Evolutionary conservation across 2,329 filamentous ascomycete species (phyloP).

Genomic region (Atkinsonella hypoxylon): DNA sequence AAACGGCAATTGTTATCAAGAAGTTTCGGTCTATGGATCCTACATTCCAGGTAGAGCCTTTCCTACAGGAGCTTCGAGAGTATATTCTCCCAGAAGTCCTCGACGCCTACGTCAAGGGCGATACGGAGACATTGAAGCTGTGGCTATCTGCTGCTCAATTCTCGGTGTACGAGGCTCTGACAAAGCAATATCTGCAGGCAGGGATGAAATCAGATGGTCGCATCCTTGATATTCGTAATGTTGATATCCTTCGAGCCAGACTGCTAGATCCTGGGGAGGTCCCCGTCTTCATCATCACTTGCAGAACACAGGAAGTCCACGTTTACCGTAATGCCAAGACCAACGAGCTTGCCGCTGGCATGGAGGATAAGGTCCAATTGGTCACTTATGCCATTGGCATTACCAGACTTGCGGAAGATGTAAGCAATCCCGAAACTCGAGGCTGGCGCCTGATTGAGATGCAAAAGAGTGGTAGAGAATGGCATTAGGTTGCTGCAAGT

Average conservation of each 20-base stretch:
- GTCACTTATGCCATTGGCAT: slow-evolving; percentile 98
- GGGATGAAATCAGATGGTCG: slow-evolving; percentile 90
- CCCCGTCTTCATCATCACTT: slow-evolving; percentile 94
- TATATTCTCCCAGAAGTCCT: slow-evolving; percentile 96
- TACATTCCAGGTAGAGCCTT: slow-evolving; percentile 86
- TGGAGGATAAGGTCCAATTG: slow-evolving; percentile 97
- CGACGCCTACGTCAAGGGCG: slow-evolving; percentile 95
- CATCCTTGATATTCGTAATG: slow-evolving; percentile 88
- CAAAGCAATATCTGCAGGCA: slow-evolving; percentile 87
- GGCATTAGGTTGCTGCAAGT: slow-evolving; percentile 32
- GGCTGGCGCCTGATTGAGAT: slow-evolving; percentile 97
- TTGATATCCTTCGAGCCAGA: slow-evolving; percentile 73
- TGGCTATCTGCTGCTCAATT: slow-evolving; percentile 97
- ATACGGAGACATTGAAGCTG: slow-evolving; percentile 77
- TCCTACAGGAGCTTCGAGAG: slow-evolving; percentile 88
- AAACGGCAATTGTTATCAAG: slow-evolving; percentile 95
- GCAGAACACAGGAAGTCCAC: slow-evolving; percentile 93
- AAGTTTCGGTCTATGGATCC: slow-evolving; percentile 96
- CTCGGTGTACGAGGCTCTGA: slow-evolving; percentile 91
- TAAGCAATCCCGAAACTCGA: slow-evolving; percentile 90
- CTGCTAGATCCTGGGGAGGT: slow-evolving; percentile 78
- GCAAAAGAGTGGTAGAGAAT: slow-evolving; percentile 95
- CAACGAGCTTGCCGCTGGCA: slow-evolving; percentile 79
- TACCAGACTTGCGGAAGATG: slow-evolving; percentile 85
- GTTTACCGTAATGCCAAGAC: slow-evolving; percentile 91